Percentiles rank a stretch among this genome's conserved stretches.
Conservation (phyloP, 106 monocot genomes). For the Posidonia australis region DNA sequence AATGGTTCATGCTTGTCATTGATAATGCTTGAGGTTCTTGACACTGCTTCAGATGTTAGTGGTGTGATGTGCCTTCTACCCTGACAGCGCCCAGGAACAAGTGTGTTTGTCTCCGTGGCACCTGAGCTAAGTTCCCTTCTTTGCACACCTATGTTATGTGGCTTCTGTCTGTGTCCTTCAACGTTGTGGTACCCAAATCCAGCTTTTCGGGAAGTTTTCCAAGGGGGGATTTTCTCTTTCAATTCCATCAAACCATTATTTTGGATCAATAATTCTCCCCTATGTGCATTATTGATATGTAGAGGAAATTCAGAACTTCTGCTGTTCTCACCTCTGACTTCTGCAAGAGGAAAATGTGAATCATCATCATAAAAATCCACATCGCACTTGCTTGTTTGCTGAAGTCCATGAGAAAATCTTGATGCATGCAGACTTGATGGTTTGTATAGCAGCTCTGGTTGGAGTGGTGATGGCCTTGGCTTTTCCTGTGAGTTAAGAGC, state of each 20-base stretch:
- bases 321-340: constrained; percentile 13
- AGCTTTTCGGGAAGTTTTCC: constrained; percentile 13
- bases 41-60: constrained; percentile 11
- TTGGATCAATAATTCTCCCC: background rate
- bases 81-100: constrained; percentile 6
- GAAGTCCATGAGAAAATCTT: constrained; percentile 12
- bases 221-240: background rate
- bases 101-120: constrained; percentile 5
- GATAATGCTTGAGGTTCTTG: constrained; percentile 3
- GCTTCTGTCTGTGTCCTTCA: constrained; percentile 14
- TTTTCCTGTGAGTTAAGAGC: constrained; percentile 4
- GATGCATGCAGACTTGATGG: constrained; percentile 11
- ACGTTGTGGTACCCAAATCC: constrained; percentile 2
- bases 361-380: constrained; percentile 12
- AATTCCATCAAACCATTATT: background rate
- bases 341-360: constrained; percentile 9
- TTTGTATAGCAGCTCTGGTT: constrained; percentile 12
- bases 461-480: background rate
- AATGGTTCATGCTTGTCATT: background rate
- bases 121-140: constrained; percentile 3
- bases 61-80: constrained; percentile 6
- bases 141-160: background rate
- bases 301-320: constrained; percentile 7
- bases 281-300: background rate
- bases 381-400: constrained; percentile 13